These are phyloP conservation scores for Jackrogersella minutella DNA, from an alignment of 495 filamentous ascomycete species.

Conservation along the genomic window DNA sequence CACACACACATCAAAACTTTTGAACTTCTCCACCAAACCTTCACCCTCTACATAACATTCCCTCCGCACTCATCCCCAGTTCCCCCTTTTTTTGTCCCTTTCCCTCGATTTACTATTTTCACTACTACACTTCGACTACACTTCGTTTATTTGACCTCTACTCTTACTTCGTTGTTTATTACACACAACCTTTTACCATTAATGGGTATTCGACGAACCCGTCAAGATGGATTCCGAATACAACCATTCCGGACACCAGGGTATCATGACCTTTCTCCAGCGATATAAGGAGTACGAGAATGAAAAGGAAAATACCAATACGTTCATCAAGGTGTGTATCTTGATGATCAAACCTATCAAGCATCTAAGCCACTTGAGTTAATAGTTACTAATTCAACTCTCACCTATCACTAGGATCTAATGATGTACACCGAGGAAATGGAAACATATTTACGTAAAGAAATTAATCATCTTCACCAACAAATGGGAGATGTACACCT, in stretches of 20 bases:
- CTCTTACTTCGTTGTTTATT: too few species aligned
- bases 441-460: slow-evolving; percentile 47
- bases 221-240: not conserved
- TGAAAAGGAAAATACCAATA: slow-evolving; percentile 46
- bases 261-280: slow-evolving; percentile 52
- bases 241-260: not conserved
- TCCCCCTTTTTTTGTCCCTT: too few species aligned
- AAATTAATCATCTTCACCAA: slow-evolving; percentile 47
- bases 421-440: slow-evolving; percentile 48
- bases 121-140: too few species aligned
- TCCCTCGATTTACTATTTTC: too few species aligned
- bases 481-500: slow-evolving; percentile 50
- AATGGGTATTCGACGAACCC: not conserved
- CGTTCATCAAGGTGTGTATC: slow-evolving; percentile 49
- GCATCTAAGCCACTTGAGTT: not conserved
- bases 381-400: slow-evolving; percentile 1
- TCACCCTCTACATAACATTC: too few species aligned
- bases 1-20: too few species aligned
- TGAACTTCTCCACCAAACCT: not conserved
- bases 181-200: too few species aligned
- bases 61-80: too few species aligned
- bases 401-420: slow-evolving; percentile 50
- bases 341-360: too few species aligned
- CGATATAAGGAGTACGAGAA: slow-evolving; percentile 50
- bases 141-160: too few species aligned